phyloP scores from a whole-genome alignment of 2,329 filamentous ascomycete species.

The Purpureocillium lavendulum region DNA sequence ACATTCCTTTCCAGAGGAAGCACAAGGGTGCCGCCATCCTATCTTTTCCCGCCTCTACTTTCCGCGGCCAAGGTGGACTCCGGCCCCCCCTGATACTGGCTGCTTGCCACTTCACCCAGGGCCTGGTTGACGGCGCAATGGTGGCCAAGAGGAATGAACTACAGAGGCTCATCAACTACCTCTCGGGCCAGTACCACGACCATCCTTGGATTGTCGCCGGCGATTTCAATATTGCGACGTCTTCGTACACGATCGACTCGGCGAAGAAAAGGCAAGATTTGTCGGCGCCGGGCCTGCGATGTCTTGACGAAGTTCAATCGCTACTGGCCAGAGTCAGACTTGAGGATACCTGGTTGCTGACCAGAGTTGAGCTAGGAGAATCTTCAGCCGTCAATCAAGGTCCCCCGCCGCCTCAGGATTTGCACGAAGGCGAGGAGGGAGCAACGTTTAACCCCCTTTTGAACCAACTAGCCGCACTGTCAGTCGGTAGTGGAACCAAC shows the following conservation, averaged over 20 bases:
- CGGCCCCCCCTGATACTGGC: slow-evolving; percentile 37
- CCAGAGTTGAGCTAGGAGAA: slow-evolving; percentile 34
- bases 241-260: slow-evolving; percentile 42
- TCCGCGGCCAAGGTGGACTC: slow-evolving; percentile 11
- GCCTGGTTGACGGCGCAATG: slow-evolving; percentile 50
- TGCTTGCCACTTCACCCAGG: slow-evolving; percentile 53
- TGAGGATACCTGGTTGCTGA: slow-evolving; percentile 42
- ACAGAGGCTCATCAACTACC: slow-evolving; percentile 36
- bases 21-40: slow-evolving; percentile 52
- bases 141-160: slow-evolving; percentile 49
- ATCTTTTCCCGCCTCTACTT: slow-evolving; percentile 21
- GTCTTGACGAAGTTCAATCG: slow-evolving; percentile 36
- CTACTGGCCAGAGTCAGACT: slow-evolving; percentile 37
- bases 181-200: slow-evolving; percentile 29
- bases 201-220: slow-evolving; percentile 51
- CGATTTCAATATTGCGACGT: slow-evolving; percentile 58
- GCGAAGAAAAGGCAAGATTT: slow-evolving; percentile 45
- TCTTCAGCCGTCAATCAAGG: slow-evolving; percentile 17
- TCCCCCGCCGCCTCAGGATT: slow-evolving; percentile 20
- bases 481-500: slow-evolving; percentile 35
- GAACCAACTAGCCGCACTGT: slow-evolving; percentile 47
- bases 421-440: slow-evolving; percentile 52
- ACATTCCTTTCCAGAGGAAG: slow-evolving; percentile 41
- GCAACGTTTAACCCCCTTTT: slow-evolving; percentile 54
- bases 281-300: slow-evolving; percentile 35